Percentiles rank a stretch among this genome's conserved stretches.
Evolutionary conservation across 1,139 yeast genomes (phyloP).

Genomic region (Keqinozyma sinolaborantium): DNA sequence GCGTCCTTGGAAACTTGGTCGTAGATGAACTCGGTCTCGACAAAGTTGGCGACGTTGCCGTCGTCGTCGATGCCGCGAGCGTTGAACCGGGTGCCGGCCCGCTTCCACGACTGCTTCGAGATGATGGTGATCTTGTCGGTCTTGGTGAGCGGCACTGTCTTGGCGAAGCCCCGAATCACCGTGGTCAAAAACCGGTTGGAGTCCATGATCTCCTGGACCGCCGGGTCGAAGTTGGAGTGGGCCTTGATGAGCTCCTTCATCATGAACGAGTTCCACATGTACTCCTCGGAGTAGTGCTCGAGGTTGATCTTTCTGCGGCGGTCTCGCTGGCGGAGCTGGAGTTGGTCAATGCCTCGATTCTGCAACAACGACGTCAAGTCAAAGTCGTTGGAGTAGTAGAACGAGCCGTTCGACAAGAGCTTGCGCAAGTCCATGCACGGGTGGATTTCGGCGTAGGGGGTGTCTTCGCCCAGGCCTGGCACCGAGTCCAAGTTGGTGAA

Average conservation of each 20-base stretch:
- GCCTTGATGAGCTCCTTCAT: conserved; percentile 78
- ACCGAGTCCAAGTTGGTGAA: conserved; percentile 61
- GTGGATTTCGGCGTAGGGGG: conserved; percentile 48
- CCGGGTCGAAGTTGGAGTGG: conserved; percentile 64
- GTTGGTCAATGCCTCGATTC: conserved; percentile 52
- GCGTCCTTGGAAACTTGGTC: conserved; percentile 40
- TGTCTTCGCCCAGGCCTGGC: conserved; percentile 33
- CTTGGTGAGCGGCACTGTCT: conserved; percentile 55
- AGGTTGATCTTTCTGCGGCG: conserved; percentile 11
- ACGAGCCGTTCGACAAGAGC: conserved; percentile 80
- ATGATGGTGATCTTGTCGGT: conserved; percentile 71
- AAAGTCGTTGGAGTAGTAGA: conserved; percentile 88
- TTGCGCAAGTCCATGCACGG: conserved; percentile 83
- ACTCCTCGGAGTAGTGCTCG: conserved; percentile 71
- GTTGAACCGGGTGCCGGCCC: conserved; percentile 94
- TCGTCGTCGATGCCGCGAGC: conserved; percentile 96
- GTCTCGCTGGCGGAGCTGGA: conserved; percentile 3
- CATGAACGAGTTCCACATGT: conserved; percentile 96
- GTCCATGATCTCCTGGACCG: conserved; percentile 59
- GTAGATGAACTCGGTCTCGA: conserved; percentile 85
- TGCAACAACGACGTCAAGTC: conserved; percentile 86
- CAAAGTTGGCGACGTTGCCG: conserved; percentile 93
- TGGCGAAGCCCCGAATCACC: conserved; percentile 92
- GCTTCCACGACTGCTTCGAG: conserved; percentile 90
- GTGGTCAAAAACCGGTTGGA: conserved; percentile 80